Evolutionary conservation across 345 rosid species (phyloP), one percentile per base, ranked within the genome.

Genomic region (Citrus sp.): DNA sequence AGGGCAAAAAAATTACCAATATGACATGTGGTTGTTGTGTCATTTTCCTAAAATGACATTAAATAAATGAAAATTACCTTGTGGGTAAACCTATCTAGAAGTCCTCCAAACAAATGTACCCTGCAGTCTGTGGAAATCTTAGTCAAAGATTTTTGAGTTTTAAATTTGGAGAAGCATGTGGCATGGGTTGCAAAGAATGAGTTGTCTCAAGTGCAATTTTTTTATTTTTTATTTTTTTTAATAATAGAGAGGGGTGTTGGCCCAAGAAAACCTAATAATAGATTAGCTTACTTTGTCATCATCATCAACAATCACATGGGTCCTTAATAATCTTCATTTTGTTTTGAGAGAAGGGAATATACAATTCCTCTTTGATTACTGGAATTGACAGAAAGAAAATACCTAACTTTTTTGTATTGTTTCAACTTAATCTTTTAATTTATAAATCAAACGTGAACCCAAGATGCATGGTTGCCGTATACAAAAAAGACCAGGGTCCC

Each of bases 241-340:
- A 46, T 46, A 46, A 54, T 54, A 54, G 5, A 54, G 58, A 18
- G 22, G 58, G 2, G 63, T 81, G 78, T 83, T 84, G 82, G 82
- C 83, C 80, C 86, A 62, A 77, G 75, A 65, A 21, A 72, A 63
- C 14, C 40, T 78, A 73, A 65, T 75, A 35, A 38, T 16, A 49
- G 22, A 49, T 21, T 64, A 49, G 32, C n/a, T 13, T 27, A 56
- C 28, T 6, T 71, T 59, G 63, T 77, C 81, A 81, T 79, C 19
- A 72, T 79, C 19, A 72, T 77, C 74, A 65, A 73, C 55, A 38
- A 56, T 75, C 90, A 85, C 88, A 83, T 85, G 90, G 81, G 72
- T 24, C 63, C 71, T 78, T 78, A 28, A 78, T 74, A 71, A 66
- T 76, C 79, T 34, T 78, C 9, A 12, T n/a, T 49, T 73, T 78